Evolutionary conservation across 2,329 filamentous ascomycete species (phyloP), one percentile per base, ranked within the genome.

Genomic region (Trichoderma afroharzianum): DNA sequence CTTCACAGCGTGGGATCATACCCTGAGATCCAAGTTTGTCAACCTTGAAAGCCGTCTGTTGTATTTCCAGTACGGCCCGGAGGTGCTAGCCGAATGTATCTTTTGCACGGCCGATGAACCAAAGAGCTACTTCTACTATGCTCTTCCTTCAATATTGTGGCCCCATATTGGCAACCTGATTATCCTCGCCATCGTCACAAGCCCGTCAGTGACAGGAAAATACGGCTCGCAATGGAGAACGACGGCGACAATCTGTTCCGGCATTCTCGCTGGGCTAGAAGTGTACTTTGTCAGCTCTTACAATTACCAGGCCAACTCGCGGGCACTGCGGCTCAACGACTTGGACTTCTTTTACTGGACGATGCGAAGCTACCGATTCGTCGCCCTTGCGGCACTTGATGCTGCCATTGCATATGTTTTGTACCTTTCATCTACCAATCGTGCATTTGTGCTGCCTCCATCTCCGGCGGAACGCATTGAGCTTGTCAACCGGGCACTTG

Each of bases 151-250:
- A 30, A 83, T 97, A 8, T 77, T 95, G 1, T 84, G 89, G 15
- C 92, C 93, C n/a, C 95, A 99, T 81, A 83, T 98, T 9, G 78
- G 90, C 62, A 96, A 98, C 82, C 86, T 97, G 64, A 81, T 88
- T 69, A 81, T 91, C 61, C 82, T 97, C 21, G 93, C 93, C 5
- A 76, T 93, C 58, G 90, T 89, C 1, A 98, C 95, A 0, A 94
- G 92, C 0, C 84, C 87, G 2, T 79, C 88, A 0, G 78, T 95
- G 64, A 87, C 89, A 0, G 92, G 92, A 26, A 81, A 83, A 47
- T 87, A 91, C 71, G 91, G 89, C 5, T 83, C 84, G 15, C 83
- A 87, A 68, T 97, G 94, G 91, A 89, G 95, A 66, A 87, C 83
- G 6, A 84, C 88, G 14, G 92, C 92, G n/a, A 90, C 91, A 6